Conservation (phyloP, 148 eudicot species). For the Chenopodium quinoa region DNA sequence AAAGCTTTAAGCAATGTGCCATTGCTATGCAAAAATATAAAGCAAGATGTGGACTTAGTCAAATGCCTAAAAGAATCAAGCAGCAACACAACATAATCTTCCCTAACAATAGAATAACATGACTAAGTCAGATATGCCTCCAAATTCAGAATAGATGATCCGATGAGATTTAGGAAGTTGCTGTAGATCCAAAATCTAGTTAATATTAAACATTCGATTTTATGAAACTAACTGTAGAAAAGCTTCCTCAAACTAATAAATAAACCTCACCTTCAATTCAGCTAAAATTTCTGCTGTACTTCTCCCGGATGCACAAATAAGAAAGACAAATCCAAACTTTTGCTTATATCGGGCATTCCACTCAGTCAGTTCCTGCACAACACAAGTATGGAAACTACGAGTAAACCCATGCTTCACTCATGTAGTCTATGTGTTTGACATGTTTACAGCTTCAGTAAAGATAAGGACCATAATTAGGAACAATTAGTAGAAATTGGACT, state of each 20-base stretch:
- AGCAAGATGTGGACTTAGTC: neutral
- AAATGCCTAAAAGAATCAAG: neutral
- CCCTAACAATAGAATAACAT: neutral
- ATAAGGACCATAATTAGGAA: neutral
- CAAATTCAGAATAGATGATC: neutral
- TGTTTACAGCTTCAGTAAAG: neutral
- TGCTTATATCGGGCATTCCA: constrained; percentile 68
- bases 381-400: neutral
- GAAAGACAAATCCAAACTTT: constrained; percentile 87
- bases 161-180: neutral
- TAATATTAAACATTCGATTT: neutral
- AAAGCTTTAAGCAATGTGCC: neutral
- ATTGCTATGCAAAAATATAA: neutral
- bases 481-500: neutral
- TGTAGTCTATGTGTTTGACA: neutral
- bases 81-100: neutral
- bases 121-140: neutral
- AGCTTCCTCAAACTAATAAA: neutral
- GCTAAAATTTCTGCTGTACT: constrained; percentile 75
- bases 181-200: no score
- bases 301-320: constrained; percentile 91
- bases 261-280: constrained; percentile 66
- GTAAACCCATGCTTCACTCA: constrained; percentile 5
- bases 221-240: neutral
- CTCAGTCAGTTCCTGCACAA: constrained; percentile 65